Base-by-base conservation (phyloP, 192 early-diverging fungal genomes). In the Backusella australiensis region DNA sequence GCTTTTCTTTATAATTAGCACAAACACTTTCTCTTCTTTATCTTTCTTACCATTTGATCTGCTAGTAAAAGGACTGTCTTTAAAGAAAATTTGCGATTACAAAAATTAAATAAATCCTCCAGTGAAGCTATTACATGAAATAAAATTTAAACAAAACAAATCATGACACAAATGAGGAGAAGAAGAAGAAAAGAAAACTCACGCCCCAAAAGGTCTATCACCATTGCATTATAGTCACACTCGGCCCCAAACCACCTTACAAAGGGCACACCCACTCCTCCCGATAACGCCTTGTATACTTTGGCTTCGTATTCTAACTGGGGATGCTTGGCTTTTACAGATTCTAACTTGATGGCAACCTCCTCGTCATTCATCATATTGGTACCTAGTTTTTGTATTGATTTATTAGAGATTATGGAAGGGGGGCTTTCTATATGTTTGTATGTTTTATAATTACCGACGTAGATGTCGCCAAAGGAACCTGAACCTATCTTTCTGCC, bases 261-360 rank as follows among this genome's bases (percentile, higher is more conserved):
- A 83, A 93, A 94, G 21, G 95, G 94, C 72, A 96, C 93, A 35
- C 95, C 95, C 66, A 94, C 93, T 65, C 96, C 97, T 38, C 97
- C 97, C 3, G 96, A 95, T 75, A 99, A 86, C 26, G 93, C 89
- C 82, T 95, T 96, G 89, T 98, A 98, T 44, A 99, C 96, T 79
- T 92, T 88, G 46, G 95, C 93, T 81, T 99, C 98, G 81, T 98
- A 98, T 85, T 99, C 97, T 21, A 99, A 87, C 81, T 99, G 98
- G 67, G 98, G 98, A 77, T 99, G 98, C 81, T 93, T 95, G 36
- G 97, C 96, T 84, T 92, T 93, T 69, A 96, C 90, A 29, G 91
- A 90, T 85, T 99, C 98, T 65, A 99, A 86, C 87, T 99, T 99
- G 84, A 98, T 94, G 53, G 97, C 98, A 26, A 99, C 96, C 79